These are phyloP conservation scores for Penicillium steckii DNA, from an alignment of 495 filamentous ascomycete genomes.

Conservation along the genomic window DNA sequence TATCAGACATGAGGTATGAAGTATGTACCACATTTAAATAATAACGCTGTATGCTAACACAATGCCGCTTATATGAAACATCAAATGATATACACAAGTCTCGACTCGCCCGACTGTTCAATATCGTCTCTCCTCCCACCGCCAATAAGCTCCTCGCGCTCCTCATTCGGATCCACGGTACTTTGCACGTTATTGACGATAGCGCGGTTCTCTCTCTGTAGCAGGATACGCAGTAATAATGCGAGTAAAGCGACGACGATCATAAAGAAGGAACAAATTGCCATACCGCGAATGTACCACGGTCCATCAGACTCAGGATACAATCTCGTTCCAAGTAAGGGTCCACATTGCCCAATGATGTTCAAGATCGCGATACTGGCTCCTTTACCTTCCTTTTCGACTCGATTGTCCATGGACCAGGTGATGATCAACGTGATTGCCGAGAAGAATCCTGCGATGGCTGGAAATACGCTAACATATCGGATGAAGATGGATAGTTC, in stretches of 20 bases:
- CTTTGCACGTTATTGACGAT: neutral
- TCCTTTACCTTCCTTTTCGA: constrained; percentile 53
- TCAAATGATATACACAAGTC: constrained; percentile 35
- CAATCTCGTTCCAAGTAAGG: constrained; percentile 58
- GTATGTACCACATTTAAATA: neutral
- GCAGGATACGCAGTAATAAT: constrained; percentile 41
- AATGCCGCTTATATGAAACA: neutral
- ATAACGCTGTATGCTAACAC: neutral
- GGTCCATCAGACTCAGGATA: constrained; percentile 58
- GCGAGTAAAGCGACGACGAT: constrained; percentile 46
- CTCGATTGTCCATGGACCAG: constrained; percentile 64
- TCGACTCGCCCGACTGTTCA: constrained; percentile 20
- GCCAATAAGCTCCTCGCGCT: constrained; percentile 41
- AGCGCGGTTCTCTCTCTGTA: constrained; percentile 41
- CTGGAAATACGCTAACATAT: constrained; percentile 58
- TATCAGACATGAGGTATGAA: neutral
- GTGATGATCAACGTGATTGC: constrained; percentile 62
- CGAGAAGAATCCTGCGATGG: constrained; percentile 59
- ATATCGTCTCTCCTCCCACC: constrained; percentile 21
- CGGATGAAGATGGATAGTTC: constrained; percentile 39
- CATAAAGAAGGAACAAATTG: constrained; percentile 60
- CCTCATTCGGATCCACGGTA: constrained; percentile 21
- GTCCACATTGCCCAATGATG: constrained; percentile 61
- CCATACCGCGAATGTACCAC: constrained; percentile 59
- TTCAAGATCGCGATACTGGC: constrained; percentile 59